Evolutionary conservation across 345 rosid species (phyloP).

Genomic region (Anastatica hierochuntica): DNA sequence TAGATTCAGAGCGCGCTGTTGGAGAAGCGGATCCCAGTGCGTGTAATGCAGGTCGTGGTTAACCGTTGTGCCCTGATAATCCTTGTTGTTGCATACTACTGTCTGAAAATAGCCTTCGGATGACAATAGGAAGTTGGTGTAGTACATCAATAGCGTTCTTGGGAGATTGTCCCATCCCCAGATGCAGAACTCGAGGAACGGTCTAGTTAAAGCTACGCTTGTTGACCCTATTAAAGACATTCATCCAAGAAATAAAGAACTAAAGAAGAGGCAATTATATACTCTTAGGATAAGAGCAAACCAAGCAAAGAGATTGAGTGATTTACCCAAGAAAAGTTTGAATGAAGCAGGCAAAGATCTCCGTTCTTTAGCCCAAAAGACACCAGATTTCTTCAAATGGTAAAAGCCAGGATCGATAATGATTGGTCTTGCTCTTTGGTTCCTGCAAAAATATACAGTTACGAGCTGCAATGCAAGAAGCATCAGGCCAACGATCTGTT

Average conservation of each 20-base stretch:
- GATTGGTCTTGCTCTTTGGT: constrained; percentile 79
- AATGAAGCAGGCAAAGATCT: constrained; percentile 81
- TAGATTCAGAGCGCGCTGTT: constrained; percentile 48
- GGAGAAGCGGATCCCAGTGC: constrained; percentile 74
- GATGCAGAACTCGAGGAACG: constrained; percentile 79
- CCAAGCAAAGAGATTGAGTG: not conserved
- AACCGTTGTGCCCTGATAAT: constrained; percentile 76
- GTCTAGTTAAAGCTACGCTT: constrained; percentile 61
- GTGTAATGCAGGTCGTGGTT: constrained; percentile 76
- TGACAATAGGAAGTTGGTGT: constrained; percentile 73
- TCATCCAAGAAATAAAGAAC: not conserved
- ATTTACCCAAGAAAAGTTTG: constrained; percentile 71
- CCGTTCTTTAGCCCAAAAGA: constrained; percentile 82
- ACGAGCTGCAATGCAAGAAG: not conserved
- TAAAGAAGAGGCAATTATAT: too few relatives aligned
- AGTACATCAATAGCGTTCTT: constrained; percentile 82
- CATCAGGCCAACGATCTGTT: not conserved
- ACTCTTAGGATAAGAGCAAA: not conserved
- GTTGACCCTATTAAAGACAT: constrained; percentile 50
- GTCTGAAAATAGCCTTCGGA: constrained; percentile 89
- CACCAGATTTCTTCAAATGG: constrained; percentile 71
- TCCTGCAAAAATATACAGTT: constrained; percentile 31
- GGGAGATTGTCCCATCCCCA: constrained; percentile 99
- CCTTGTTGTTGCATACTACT: constrained; percentile 81
- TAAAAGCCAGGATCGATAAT: constrained; percentile 86